Evolutionary conservation across 495 filamentous ascomycete species (phyloP), one percentile per base, ranked within the genome.

Genomic region (Penicillium simplicissimum): DNA sequence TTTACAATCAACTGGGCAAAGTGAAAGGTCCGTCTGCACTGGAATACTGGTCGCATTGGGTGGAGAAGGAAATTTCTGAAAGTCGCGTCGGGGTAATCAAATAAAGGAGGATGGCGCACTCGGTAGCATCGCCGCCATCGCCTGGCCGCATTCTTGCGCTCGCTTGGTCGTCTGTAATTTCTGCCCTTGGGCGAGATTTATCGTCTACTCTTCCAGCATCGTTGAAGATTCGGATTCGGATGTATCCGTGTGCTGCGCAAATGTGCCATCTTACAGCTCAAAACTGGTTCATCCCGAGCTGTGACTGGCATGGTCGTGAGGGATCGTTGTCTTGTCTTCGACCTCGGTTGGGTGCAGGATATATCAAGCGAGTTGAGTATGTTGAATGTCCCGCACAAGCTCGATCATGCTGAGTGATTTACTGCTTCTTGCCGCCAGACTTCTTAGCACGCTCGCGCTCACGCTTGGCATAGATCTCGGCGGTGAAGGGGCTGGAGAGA

Each of bases 391-490:
- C 67, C 31, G 21, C 37, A 17, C 56, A 60, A 70, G 40, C 67
- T 62, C 55, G 57, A 52, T 66, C 57, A 61, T 57, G 56, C 34
- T 38, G 38, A 17, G 23, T 25, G 48, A 8, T 61, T 71, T 76
- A 81, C 65, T 72, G 73, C 57, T 63, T 64, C 71, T 81, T 79
- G 64, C 76, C 73, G 60, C 70, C 70, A 57, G 70, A 64, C 69
- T 77, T 77, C 63, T 79, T 80, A 17, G 75, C 71, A 34, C 74
- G 76, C 64, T 79, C 74, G 25, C 79, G 79, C 62, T 81, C 79
- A 40, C 95, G 87, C 87, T 96, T 96, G 57, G 88, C 89, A 75
- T 98, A 98, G 64, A 98, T 98, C 62, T 84, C 90, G 1, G 85
- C 85, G 35, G 95, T 98, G 77, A 98, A 98, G n/a, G 94, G 94